Evolutionary conservation across 2,329 filamentous ascomycete genomes (phyloP), one percentile per base, ranked within the genome.

Genomic region (Allantophomopsis lycopodina): DNA sequence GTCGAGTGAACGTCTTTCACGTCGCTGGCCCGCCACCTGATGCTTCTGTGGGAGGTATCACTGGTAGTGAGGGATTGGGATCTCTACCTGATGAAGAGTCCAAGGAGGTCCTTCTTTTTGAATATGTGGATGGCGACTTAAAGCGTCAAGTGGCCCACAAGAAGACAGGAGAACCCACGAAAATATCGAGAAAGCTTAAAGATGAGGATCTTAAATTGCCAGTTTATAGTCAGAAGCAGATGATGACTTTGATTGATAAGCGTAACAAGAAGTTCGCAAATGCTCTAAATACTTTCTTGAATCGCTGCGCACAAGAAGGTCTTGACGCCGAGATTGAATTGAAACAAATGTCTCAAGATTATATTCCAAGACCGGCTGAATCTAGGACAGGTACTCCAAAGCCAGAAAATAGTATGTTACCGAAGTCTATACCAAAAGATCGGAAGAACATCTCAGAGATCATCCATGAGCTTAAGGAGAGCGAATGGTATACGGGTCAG

Each of bases 61-160:
- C 69, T 14, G 73, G 72, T 4, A 51, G 55, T 21, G 62, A 73
- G 35, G 56, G 51, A 2, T 48, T 73, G 5, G 49, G 48, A 15
- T 40, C 47, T 40, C 32, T 58, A 54, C 36, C 44, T 42, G 50
- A 56, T 32, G 51, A 63, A 44, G 61, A 54, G 12, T 65, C 65
- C 2, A 70, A 70, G 38, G 78, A 94, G 49, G 80, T 94, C 13
- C 61, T 98, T 17, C 73, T 89, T 30, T 94, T 98, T 51, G 91
- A 96, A 56, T 96, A 93, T 49, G 62, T 94, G 14, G 91, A 96
- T 56, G 88, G 83, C 1, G 89, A 95, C 55, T 60, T 96, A 48
- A 95, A 88, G 61, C 71, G 83, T 32, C 79, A 93, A 54, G 81
- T 87, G 1, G 65, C 70, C 39, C 65, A 80, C 55, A 72, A 75